These are phyloP conservation scores for Penicillium egyptiacum DNA, from an alignment of 495 filamentous ascomycete species.

Conservation along the genomic window DNA sequence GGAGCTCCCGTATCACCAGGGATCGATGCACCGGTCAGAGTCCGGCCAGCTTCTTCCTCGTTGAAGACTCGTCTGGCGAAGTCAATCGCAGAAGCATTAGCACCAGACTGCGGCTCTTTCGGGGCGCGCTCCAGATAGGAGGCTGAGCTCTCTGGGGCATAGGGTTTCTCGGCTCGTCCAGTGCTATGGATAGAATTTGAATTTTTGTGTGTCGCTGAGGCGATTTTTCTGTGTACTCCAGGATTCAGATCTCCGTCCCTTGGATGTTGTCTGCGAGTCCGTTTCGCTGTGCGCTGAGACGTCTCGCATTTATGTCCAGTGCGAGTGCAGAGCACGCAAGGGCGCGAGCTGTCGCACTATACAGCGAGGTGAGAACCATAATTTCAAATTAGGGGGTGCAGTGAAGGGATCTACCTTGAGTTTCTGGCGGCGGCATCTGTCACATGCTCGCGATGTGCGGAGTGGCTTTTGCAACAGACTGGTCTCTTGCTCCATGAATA, in stretches of 20 bases:
- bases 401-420: conserved; percentile 15
- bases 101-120: conserved; percentile 7
- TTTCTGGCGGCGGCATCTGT: conserved; percentile 25
- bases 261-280: not conserved
- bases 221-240: conserved; percentile 2
- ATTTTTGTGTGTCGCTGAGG: not conserved
- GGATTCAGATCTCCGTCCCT: not conserved
- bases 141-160: not conserved
- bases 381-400: not conserved
- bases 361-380: not conserved
- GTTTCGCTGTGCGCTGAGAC: not conserved
- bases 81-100: conserved; percentile 5
- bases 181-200: too few species aligned
- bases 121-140: conserved; percentile 1
- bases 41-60: conserved; percentile 11
- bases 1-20: conserved; percentile 5
- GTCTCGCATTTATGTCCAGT: conserved; percentile 11
- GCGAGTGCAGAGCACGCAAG: conserved; percentile 9
- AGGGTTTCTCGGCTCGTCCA: not conserved
- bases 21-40: conserved; percentile 6
- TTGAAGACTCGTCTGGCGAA: conserved; percentile 12
- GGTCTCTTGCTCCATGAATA: not conserved
- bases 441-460: conserved; percentile 14
- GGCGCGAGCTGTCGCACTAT: conserved; percentile 7
- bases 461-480: not conserved